A percentile compares a stretch with the other conserved stretches of the same genome.
Evolutionary conservation across 805 yeast species (phyloP).

Genomic region (Kluyveromyces dobzhanskii): DNA sequence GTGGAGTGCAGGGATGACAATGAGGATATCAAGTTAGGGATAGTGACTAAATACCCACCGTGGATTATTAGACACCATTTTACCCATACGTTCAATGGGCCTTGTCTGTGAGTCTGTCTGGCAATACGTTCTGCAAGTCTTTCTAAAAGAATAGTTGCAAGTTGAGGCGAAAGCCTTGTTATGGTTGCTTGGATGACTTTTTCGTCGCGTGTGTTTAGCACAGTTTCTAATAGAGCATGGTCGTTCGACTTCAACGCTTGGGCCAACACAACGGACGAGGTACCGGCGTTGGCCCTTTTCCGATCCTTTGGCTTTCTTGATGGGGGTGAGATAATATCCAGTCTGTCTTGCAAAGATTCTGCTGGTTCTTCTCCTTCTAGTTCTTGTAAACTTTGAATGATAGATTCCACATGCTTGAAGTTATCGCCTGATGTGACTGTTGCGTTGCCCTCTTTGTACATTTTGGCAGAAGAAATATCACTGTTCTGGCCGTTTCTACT

Average conservation of each 20-base stretch:
- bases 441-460: slow-evolving; percentile 54
- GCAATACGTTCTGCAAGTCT: slow-evolving; percentile 52
- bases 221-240: slow-evolving; percentile 76
- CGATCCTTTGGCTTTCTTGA: slow-evolving; percentile 28
- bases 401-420: slow-evolving; percentile 43
- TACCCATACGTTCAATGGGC: slow-evolving; percentile 61
- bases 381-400: slow-evolving; percentile 35
- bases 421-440: slow-evolving; percentile 58
- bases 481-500: slow-evolving; percentile 24
- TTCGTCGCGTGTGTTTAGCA: slow-evolving; percentile 49
- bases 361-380: slow-evolving; percentile 34
- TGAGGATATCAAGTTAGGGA: slow-evolving; percentile 43
- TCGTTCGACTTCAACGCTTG: slow-evolving; percentile 89
- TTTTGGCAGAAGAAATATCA: slow-evolving; percentile 45
- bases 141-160: slow-evolving; percentile 51
- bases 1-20: slow-evolving; percentile 59
- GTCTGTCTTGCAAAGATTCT: slow-evolving; percentile 47
- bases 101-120: slow-evolving; percentile 46
- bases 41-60: slow-evolving; percentile 54
- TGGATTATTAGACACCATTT: slow-evolving; percentile 78
- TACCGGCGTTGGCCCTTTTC: slow-evolving; percentile 57
- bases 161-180: slow-evolving; percentile 43
- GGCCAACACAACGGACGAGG: slow-evolving; percentile 73
- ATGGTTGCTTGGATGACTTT: slow-evolving; percentile 46
- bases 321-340: slow-evolving; percentile 19